Base-by-base conservation (phyloP, 495 filamentous ascomycete species). In the Daldinia loculata region DNA sequence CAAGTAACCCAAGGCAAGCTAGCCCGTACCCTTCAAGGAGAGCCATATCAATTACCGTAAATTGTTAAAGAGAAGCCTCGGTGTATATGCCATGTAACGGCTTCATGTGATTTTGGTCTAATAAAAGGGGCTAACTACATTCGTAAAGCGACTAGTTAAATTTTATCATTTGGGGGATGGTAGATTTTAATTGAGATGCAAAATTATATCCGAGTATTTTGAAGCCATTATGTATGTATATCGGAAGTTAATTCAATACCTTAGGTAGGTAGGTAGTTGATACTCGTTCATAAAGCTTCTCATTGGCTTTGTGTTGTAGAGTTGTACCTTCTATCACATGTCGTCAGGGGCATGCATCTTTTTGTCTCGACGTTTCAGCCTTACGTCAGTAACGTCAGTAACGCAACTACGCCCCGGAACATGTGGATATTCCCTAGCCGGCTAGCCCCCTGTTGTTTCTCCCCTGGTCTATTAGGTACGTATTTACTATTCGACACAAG, bases 341-440 rank as follows among this genome's bases (percentile, higher is more conserved):
- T 51, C 15, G 17, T 41, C 24, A 66, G 63, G 55, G 56, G 45
- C 12, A 43, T 19, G 29, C 29, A 32, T 32, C 22, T 52, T 30
- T 27, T 52, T 39, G 14, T n/a, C 52, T 41, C 27, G 14, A 30
- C 17, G 66, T 73, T 69, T 73, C 70, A 69, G 70, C 70, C 70
- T 69, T 72, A 66, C 56, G 38, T 53, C 50, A 53, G 50, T 53
- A 14, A 66, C 56, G 38, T 53, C 50, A 53, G 50, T 53, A 14
- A 53, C 50, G 26, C 50, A 53, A 17, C n/a, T n/a, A n/a, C n/a
- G n/a, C n/a, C n/a, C n/a, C 50, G 26, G 26, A 53, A 11, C 6
- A 53, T 30, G 12, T 8, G 50, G 50, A 24, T 53, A 30, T 17
- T 6, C 24, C 24, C 26, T 30, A 30, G 5, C 24, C n/a, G n/a